These are phyloP conservation scores for Lasiodiplodia sp. DNA, from an alignment of 2,329 filamentous ascomycete genomes.

Conservation along the genomic window DNA sequence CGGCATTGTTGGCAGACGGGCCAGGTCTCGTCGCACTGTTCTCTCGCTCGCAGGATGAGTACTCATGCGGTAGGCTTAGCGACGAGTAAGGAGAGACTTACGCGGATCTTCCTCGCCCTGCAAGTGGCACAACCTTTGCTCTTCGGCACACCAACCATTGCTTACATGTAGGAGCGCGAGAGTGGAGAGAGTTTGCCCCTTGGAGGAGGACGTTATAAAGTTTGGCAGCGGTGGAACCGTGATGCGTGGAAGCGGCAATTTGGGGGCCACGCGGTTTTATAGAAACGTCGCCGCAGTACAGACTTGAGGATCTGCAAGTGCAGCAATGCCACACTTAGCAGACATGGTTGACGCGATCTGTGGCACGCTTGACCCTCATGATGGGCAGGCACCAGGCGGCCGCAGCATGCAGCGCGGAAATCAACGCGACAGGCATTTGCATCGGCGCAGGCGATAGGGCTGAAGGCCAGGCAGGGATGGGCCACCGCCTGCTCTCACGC, in stretches of 20 bases:
- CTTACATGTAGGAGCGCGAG: background rate
- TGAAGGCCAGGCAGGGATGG: slow-evolving; percentile 4
- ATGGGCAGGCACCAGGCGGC: slow-evolving; percentile 15
- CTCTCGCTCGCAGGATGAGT: slow-evolving; percentile 22
- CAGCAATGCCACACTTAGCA: slow-evolving; percentile 8
- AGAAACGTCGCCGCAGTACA: background rate
- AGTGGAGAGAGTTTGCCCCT: background rate
- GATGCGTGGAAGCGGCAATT: background rate
- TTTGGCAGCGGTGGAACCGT: slow-evolving; percentile 6
- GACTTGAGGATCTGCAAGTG: background rate
- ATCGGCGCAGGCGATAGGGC: slow-evolving; percentile 18
- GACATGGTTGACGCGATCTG: background rate
- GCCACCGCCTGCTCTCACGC: slow-evolving; percentile 4
- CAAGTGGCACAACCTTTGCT: slow-evolving; percentile 28
- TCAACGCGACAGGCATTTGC: background rate
- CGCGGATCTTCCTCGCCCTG: slow-evolving; percentile 24
- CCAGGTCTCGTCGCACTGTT: slow-evolving; percentile 45
- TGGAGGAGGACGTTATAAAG: background rate
- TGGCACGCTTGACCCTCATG: background rate
- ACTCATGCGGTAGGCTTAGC: slow-evolving; percentile 20
- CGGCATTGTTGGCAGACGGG: slow-evolving; percentile 44
- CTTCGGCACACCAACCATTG: slow-evolving; percentile 29
- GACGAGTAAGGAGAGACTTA: slow-evolving; percentile 17
- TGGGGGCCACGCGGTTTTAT: slow-evolving; percentile 20
- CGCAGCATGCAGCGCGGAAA: background rate